These are phyloP conservation scores for Corynascus novoguineensis DNA, from an alignment of 495 filamentous ascomycete genomes.

Conservation along the genomic window DNA sequence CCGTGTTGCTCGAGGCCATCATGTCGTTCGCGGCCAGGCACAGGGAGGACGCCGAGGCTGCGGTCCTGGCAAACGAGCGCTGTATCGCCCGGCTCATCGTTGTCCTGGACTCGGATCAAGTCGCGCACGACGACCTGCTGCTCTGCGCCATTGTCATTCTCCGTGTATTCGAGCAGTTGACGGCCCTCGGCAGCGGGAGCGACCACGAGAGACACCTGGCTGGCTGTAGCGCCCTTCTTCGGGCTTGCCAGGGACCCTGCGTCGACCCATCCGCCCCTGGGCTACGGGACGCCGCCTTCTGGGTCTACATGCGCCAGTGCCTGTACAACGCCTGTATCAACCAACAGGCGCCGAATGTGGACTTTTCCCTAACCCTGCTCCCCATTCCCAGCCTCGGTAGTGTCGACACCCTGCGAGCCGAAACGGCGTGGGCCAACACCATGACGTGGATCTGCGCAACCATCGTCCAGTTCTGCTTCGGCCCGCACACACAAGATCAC, in stretches of 20 bases:
- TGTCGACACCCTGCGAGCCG: background rate
- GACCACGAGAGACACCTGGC: background rate
- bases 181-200: background rate
- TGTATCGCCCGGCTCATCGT: background rate
- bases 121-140: background rate
- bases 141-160: background rate
- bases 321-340: constrained; percentile 1
- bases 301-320: constrained; percentile 2
- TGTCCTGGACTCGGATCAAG: background rate
- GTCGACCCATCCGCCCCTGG: background rate
- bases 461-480: background rate
- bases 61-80: background rate
- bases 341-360: background rate
- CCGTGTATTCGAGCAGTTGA: background rate
- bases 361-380: background rate
- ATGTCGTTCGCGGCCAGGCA: background rate
- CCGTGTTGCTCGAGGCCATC: background rate
- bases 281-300: background rate
- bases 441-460: background rate
- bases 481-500: background rate
- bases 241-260: background rate
- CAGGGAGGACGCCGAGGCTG: background rate
- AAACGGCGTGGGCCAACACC: background rate
- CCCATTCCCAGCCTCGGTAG: background rate
- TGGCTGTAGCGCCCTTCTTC: background rate